Base-by-base conservation (phyloP, 1,139 yeast species). In the Kazachstania sp. region DNA sequence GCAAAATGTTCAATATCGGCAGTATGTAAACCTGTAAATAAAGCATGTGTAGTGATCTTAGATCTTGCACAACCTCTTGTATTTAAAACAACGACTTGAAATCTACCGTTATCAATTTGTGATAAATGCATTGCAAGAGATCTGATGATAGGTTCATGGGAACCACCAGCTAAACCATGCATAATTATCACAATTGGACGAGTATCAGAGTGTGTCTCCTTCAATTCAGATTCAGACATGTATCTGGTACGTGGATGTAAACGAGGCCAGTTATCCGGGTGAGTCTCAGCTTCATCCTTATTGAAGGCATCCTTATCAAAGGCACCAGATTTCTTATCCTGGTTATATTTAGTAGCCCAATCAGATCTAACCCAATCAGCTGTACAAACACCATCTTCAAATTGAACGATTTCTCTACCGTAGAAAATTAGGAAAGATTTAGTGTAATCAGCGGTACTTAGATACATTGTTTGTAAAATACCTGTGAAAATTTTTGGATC, bases 121-220 rank as follows among this genome's bases (percentile, higher is more conserved):
- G 63, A 57, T 32, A 69, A 51, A 15, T 59, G 57, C 23, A 61
- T 59, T 3, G 70, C 63, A 48, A 82, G 63, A 50, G 90, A 81
- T 51, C 95, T 77, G 49, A 88, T 83, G 58, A 88, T 80, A 2
- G 92, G 79, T 62, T 90, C 97, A 56, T 87, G 95, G 18, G 95
- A 83, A 0, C 97, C 96, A 19, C 97, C 97, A 4, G 87, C 90
- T 38, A 90, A 74, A 0, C 97, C 97, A 61, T 90, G 97, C 44
- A 83, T 68, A 5, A 83, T 72, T 26, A 88, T 75, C 32, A 85
- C 74, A 47, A 88, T 68, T 1, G 96, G 95, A 47, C 71, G 75
- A 12, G 70, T 72, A 29, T 69, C 71, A 3, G 64, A 59, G 23
- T 43, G 43, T 1, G 60, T 60, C 4, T 58, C 58, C 2, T 58